A percentile compares a stretch with the other conserved stretches of the same genome.
Evolutionary conservation across 202 grass and related monocot species (phyloP).

Genomic region (Brachypodium distachyon): DNA sequence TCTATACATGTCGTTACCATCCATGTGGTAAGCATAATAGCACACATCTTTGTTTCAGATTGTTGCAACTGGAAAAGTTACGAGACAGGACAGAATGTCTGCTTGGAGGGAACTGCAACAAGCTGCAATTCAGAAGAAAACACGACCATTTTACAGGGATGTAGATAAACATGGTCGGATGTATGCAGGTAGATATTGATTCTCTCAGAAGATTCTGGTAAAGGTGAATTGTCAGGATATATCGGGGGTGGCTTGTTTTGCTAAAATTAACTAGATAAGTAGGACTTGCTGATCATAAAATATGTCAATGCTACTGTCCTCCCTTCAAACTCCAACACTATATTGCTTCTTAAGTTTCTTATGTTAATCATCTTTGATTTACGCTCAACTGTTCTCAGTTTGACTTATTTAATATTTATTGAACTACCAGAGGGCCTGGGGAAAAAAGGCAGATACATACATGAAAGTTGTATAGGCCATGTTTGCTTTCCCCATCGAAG

Average conservation of each 20-base stretch:
- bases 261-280: slow-evolving; percentile 2
- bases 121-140: slow-evolving; percentile 67
- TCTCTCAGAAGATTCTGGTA: slow-evolving; percentile 16
- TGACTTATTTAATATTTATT: neutral
- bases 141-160: slow-evolving; percentile 73
- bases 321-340: neutral
- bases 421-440: neutral
- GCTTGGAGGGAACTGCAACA: slow-evolving; percentile 74
- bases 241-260: neutral
- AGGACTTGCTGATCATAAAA: slow-evolving; percentile 7
- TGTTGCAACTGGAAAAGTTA: slow-evolving; percentile 70
- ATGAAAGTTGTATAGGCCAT: neutral
- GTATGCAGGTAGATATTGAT: slow-evolving; percentile 72
- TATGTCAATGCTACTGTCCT: slow-evolving; percentile 10
- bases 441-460: neutral
- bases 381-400: neutral
- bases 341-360: neutral
- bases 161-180: slow-evolving; percentile 68
- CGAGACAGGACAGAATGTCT: slow-evolving; percentile 49
- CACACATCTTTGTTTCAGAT: slow-evolving; percentile 38
- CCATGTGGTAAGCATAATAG: neutral
- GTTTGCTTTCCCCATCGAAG: neutral
- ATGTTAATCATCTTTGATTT: neutral
- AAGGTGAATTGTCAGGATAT: neutral
- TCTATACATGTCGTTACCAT: neutral